phyloP scores from a whole-genome alignment of 495 filamentous ascomycete genomes.

The Ascobolus immersus region DNA sequence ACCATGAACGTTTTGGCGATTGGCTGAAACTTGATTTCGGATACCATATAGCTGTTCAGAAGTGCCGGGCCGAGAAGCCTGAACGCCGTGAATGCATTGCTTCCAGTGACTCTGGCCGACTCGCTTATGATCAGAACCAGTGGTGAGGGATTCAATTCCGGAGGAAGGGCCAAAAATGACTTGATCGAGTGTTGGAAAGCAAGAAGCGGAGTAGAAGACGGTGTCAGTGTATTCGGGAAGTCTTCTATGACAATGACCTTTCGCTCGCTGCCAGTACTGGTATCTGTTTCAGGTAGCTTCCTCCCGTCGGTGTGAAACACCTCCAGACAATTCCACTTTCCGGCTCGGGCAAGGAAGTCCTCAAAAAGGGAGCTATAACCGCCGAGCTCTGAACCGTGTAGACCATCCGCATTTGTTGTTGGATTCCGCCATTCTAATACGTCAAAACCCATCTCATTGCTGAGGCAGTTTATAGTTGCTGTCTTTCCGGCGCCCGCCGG shows the following conservation, averaged over 20 bases:
- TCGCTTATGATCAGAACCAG: slow-evolving; percentile 81
- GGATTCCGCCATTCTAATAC: slow-evolving; percentile 85
- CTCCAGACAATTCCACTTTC: slow-evolving; percentile 53
- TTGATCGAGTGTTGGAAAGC: slow-evolving; percentile 49
- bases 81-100: slow-evolving; percentile 76
- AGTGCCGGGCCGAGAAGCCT: slow-evolving; percentile 67
- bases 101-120: slow-evolving; percentile 22
- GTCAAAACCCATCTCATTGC: slow-evolving; percentile 41
- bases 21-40: slow-evolving; percentile 69
- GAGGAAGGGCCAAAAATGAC: slow-evolving; percentile 11
- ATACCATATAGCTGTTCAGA: slow-evolving; percentile 45
- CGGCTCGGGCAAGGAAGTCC: slow-evolving; percentile 59
- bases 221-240: slow-evolving; percentile 60
- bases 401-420: too few species aligned
- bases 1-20: slow-evolving; percentile 67
- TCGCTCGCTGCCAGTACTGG: slow-evolving; percentile 13
- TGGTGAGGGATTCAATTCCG: slow-evolving; percentile 19
- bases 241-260: slow-evolving; percentile 74
- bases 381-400: too few species aligned
- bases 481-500: slow-evolving; percentile 88
- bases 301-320: slow-evolving; percentile 21
- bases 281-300: slow-evolving; percentile 5
- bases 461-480: slow-evolving; percentile 51
- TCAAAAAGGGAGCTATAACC: slow-evolving; percentile 65
- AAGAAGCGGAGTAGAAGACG: slow-evolving; percentile 36